phyloP scores from a whole-genome alignment of 345 rosid genomes.

The Brassica nigra region DNA sequence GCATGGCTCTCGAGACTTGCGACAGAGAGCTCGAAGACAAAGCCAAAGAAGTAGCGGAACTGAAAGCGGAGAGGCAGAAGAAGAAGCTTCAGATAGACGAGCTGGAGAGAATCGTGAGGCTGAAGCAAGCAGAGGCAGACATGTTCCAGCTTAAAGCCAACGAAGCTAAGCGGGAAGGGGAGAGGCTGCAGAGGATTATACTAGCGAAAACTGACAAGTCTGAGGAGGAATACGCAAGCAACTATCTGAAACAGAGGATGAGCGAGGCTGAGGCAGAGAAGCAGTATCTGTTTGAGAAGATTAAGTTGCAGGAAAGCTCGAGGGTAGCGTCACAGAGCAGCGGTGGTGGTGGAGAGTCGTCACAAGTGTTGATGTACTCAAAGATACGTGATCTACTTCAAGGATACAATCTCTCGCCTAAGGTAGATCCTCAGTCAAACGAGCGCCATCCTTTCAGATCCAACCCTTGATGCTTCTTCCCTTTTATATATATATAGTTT shows the following conservation, averaged over 20 bases:
- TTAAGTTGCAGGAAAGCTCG: slow-evolving; percentile 72
- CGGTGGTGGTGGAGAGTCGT: slow-evolving; percentile 72
- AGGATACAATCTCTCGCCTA: slow-evolving; percentile 53
- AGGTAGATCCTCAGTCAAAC: slow-evolving; percentile 54
- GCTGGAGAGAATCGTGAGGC: slow-evolving; percentile 87
- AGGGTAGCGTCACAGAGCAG: slow-evolving; percentile 34
- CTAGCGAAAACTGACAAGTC: slow-evolving; percentile 85
- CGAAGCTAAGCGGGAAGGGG: slow-evolving; percentile 90
- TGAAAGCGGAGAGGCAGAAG: slow-evolving; percentile 70
- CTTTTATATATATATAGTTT: background rate
- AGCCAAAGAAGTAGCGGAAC: slow-evolving; percentile 77
- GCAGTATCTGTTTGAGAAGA: slow-evolving; percentile 90
- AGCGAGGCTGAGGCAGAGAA: slow-evolving; percentile 98
- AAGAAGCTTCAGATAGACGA: slow-evolving; percentile 86
- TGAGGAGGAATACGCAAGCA: slow-evolving; percentile 90
- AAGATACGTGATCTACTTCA: slow-evolving; percentile 64
- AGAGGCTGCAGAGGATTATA: slow-evolving; percentile 79
- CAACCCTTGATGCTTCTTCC: slow-evolving; percentile 45
- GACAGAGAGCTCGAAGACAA: slow-evolving; percentile 91
- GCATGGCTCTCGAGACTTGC: slow-evolving; percentile 68
- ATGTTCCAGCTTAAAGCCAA: slow-evolving; percentile 97
- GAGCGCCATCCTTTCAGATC: slow-evolving; percentile 57
- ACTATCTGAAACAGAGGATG: slow-evolving; percentile 77
- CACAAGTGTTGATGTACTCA: slow-evolving; percentile 63
- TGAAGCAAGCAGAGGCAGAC: slow-evolving; percentile 93